Evolutionary conservation across 116 monocot genomes (phyloP).

Genomic region (Dioscorea cayenensis): DNA sequence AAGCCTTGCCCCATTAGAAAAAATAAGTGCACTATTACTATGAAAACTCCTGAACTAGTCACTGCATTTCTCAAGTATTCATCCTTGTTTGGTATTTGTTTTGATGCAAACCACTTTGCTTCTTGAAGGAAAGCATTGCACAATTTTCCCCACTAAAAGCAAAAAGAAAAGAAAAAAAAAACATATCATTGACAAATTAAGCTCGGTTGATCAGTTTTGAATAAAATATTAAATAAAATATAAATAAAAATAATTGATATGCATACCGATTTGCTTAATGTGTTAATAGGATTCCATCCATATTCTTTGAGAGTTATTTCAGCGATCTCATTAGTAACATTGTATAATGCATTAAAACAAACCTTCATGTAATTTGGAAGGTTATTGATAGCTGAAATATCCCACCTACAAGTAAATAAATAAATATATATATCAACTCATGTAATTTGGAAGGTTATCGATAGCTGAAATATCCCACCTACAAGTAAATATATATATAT

Average conservation of each 20-base stretch:
- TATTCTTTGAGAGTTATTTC: conserved; percentile 18
- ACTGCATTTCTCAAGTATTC: conserved; percentile 43
- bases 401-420: conserved; percentile 21
- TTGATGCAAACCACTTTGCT: conserved; percentile 31
- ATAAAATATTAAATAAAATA: no score
- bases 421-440: no score
- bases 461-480: conserved; percentile 29
- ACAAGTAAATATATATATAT: background rate
- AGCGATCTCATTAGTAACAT: conserved; percentile 38
- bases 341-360: conserved; percentile 25
- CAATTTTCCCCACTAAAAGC: conserved; percentile 27
- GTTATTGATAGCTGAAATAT: conserved; percentile 5
- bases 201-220: no score
- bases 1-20: conserved; percentile 29
- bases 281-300: conserved; percentile 36
- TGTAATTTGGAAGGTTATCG: conserved; percentile 29
- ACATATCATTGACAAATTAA: no score
- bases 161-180: background rate
- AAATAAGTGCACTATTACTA: conserved; percentile 12
- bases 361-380: conserved; percentile 36
- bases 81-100: conserved; percentile 16
- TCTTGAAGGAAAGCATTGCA: conserved; percentile 35
- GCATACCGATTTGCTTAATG: conserved; percentile 28
- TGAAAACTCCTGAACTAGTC: no score
- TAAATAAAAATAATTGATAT: no score